A percentile compares a stretch with the other conserved stretches of the same genome.
phyloP scores from a whole-genome alignment of 2,329 filamentous ascomycete genomes.

The Epichloe sibirici region DNA sequence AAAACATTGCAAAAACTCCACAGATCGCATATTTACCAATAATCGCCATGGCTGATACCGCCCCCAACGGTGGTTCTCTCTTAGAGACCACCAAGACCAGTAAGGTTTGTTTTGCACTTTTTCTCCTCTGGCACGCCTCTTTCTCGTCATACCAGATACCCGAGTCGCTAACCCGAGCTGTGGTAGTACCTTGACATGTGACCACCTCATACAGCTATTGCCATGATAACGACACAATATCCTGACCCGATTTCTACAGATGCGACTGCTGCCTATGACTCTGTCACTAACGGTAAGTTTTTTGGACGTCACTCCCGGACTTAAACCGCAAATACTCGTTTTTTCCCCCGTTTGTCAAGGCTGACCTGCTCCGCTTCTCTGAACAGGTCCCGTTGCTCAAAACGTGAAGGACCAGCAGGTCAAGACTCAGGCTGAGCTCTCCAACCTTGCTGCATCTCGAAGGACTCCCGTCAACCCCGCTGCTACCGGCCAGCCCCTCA shows the following conservation, averaged over 20 bases:
- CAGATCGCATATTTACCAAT: not conserved
- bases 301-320: not conserved
- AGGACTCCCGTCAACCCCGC: constrained; percentile 40
- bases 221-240: constrained; percentile 1
- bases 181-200: constrained; percentile 4
- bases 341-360: not conserved
- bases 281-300: constrained; percentile 29
- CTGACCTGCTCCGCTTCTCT: constrained; percentile 1
- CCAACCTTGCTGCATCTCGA: constrained; percentile 45
- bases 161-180: not conserved
- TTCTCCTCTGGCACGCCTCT: constrained; percentile 1
- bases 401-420: constrained; percentile 43
- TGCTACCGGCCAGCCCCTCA: constrained; percentile 50
- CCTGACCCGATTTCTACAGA: constrained; percentile 20
- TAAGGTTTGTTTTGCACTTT: constrained; percentile 31
- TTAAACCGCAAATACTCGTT: constrained; percentile 10
- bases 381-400: constrained; percentile 43
- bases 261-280: constrained; percentile 35
- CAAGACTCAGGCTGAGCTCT: constrained; percentile 44
- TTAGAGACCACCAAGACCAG: constrained; percentile 37
- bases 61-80: constrained; percentile 34
- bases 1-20: constrained; percentile 3
- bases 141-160: not conserved
- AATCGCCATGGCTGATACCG: constrained; percentile 20
- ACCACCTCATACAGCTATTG: not conserved